Evolutionary conservation across 495 filamentous ascomycete species (phyloP), one percentile per base, ranked within the genome.

Genomic region (Aspergillus ellipticus): DNA sequence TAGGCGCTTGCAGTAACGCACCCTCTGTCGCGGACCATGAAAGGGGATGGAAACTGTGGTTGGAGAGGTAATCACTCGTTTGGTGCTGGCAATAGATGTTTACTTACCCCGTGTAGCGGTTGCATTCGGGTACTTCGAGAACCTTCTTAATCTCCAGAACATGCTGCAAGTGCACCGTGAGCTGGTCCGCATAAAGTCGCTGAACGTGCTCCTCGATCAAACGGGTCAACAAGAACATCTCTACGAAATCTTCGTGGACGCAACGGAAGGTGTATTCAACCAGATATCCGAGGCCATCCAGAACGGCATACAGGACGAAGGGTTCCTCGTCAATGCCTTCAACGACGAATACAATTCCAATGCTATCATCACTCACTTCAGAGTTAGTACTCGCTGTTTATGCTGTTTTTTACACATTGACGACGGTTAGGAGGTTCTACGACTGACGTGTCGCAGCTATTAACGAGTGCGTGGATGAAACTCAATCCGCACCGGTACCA

Each of bases 31-130:
- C 89, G 94, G 41, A 87, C 86, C 4, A 85, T 96, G 72, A 86
- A 85, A 67, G 92, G 94, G 19, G 94, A 98, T 74, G 94, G 94
- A 35, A 92, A 95, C 66, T 98, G 94, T 75, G 94, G 94, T 60
- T 98, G 94, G 93, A 82, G 94, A 86, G 94, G 93, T 96, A 82
- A 50, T 67, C 37, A 6, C 11, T 8, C 68, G 70, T 74, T n/a
- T 57, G 20, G 61, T 42, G 31, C 31, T 33, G 39, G 28, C n/a
- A 8, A 42, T 24, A 15, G 42, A 33, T 13, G 22, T 35, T 54
- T 49, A 29, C 59, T 66, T 43, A 68, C 60, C 42, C 57, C 54
- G 15, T 62, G 42, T 60, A 97, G 94, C 94, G 41, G 86, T 96
- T 67, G 93, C 84, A 17, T 98, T 96, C 68, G 85, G 85, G 50